These are phyloP conservation scores for Naganishia liquefaciens DNA, from an alignment of 1,284 basidiomycete genomes.

Conservation along the genomic window DNA sequence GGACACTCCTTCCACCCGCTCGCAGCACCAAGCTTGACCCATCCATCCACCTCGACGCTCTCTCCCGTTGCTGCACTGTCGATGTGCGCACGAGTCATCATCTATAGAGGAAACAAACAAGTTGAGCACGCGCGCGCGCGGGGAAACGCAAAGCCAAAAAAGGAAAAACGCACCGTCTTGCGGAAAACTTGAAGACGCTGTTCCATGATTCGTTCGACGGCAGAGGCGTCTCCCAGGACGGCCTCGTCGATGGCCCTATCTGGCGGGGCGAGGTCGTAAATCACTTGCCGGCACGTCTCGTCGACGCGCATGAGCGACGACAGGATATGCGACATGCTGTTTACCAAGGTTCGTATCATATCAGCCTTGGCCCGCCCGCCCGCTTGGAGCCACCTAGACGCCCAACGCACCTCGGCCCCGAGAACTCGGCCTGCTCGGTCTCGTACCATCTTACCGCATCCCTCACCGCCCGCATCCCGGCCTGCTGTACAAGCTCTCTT, in stretches of 20 bases:
- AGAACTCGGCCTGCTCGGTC: background rate
- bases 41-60: slow-evolving; percentile 3
- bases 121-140: background rate
- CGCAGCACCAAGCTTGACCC: slow-evolving; percentile 1
- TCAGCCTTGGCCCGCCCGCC: too few relatives aligned
- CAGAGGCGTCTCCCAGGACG: background rate
- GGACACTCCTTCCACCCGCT: slow-evolving; percentile 26
- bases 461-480: background rate
- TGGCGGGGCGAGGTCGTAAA: background rate
- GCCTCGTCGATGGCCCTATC: background rate
- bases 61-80: background rate
- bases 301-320: slow-evolving; percentile 1
- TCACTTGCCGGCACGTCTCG: background rate
- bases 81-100: background rate
- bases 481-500: background rate
- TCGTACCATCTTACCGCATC: background rate
- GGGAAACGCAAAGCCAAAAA: background rate
- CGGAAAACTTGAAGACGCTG: slow-evolving; percentile 5
- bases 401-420: background rate
- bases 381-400: too few relatives aligned
- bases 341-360: too few relatives aligned
- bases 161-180: slow-evolving; percentile 4
- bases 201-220: background rate
- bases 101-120: slow-evolving; percentile 2
- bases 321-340: slow-evolving; percentile 1